Evolutionary conservation across 2,329 filamentous ascomycete species (phyloP), one percentile per base, ranked within the genome.

Genomic region (Fusarium sp.): DNA sequence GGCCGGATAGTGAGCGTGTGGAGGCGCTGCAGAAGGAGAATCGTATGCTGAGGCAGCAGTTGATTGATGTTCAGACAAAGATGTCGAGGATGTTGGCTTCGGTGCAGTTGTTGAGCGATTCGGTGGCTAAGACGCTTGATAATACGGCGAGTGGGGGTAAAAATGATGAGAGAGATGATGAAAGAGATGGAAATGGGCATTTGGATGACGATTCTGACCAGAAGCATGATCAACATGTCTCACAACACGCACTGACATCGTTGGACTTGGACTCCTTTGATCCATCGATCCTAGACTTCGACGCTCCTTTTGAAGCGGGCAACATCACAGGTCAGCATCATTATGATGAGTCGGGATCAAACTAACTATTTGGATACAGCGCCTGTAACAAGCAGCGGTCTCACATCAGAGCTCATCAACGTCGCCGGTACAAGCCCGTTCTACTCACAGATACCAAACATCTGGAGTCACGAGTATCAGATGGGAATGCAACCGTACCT

Each of bases 391-490:
- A 18, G 21, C 1, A 23, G 12, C 4, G 7, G 8, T 2, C 38
- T 33, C 1, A 41, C 47, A 1, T 57, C 68, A 4, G 68, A 70
- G 3, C 42, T 70, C 2, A 31, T 68, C 8, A 58, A 63, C 15
- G 37, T 23, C 2, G 23, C 61, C 3, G 68, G 66, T 2, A 69
- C 70, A 3, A 68, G 56, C 6, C 66, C 68, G 0, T 47, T 76
- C 0, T 75, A 72, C 16, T 48, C 66, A 0, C 76, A 77, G 24
- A 76, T 78, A 5, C 75, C 76, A 0, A 74, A 76, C 10, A 77
- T 77, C 21, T 77, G 76, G 76, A 74, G 57, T 1, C 75, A 75
- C 2, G 68, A 76, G 20, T 77, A 78, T 31, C 76, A 78, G 16
- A 77, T 77, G 63, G 76, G 76, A 0, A 56, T 74, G 15, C 68